These are phyloP conservation scores for Stephania yunnanensis DNA, from an alignment of 164 flowering plant species.

Conservation along the genomic window DNA sequence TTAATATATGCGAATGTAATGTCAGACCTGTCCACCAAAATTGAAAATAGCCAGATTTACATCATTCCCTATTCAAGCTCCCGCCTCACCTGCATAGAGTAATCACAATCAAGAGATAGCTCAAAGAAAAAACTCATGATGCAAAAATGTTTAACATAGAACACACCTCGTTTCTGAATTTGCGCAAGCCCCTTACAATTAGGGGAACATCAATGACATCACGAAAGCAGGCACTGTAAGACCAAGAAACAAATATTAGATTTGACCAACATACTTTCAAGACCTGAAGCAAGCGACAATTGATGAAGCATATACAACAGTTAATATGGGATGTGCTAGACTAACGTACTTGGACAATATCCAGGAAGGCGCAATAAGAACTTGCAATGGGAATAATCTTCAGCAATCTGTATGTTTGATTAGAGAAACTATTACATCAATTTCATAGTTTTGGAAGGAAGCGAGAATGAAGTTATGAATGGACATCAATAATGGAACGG, in stretches of 20 bases:
- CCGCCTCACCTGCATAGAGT: slow-evolving; percentile 55
- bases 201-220: slow-evolving; percentile 95
- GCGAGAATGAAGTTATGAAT: not conserved
- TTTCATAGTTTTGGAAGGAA: not conserved
- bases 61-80: slow-evolving; percentile 73
- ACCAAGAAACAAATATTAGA: slow-evolving; percentile 7
- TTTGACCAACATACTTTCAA: not conserved
- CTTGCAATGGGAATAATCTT: slow-evolving; percentile 94
- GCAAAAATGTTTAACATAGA: not conserved
- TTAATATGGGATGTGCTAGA: not conserved
- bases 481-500: not conserved
- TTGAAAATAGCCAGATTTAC: slow-evolving; percentile 81
- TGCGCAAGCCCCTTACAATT: slow-evolving; percentile 89
- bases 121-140: not conserved
- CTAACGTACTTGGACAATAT: slow-evolving; percentile 89
- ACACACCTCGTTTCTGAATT: slow-evolving; percentile 64
- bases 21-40: slow-evolving; percentile 91
- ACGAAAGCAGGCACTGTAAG: slow-evolving; percentile 93
- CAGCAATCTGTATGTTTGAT: slow-evolving; percentile 72
- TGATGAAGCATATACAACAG: slow-evolving; percentile 1
- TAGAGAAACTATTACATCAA: not conserved
- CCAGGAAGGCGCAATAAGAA: slow-evolving; percentile 95
- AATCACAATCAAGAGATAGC: not conserved
- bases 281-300: not conserved
- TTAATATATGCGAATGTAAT: not conserved